Percentiles rank a stretch among this genome's conserved stretches.
Evolutionary conservation across 1,284 basidiomycete species (phyloP).

Genomic region (Pisolithus thermaeus): DNA sequence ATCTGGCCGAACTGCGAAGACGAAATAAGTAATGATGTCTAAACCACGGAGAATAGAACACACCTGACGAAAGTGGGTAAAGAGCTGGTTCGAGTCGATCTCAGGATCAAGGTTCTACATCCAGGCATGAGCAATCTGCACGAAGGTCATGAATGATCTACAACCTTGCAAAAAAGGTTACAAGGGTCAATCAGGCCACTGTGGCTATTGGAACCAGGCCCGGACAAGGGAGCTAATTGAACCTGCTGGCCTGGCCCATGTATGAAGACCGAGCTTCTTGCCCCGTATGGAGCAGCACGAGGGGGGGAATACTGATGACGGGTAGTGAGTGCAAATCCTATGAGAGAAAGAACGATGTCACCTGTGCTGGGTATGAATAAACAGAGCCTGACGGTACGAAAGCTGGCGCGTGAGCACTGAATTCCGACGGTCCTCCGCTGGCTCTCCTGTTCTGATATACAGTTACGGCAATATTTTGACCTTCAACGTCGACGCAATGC

Average conservation of each 20-base stretch:
- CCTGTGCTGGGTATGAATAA: constrained; percentile 49
- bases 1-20: constrained; percentile 70
- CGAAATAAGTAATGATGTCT: constrained; percentile 10
- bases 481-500: constrained; percentile 76
- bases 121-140: constrained; percentile 7
- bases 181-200: constrained; percentile 88
- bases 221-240: constrained; percentile 66
- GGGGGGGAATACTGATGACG: constrained; percentile 57
- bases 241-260: constrained; percentile 90
- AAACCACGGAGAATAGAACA: constrained; percentile 18
- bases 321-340: background rate
- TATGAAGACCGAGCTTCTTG: constrained; percentile 46
- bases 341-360: constrained; percentile 20
- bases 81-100: constrained; percentile 79
- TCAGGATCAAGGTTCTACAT: constrained; percentile 76
- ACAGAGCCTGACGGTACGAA: constrained; percentile 66
- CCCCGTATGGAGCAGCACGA: constrained; percentile 35
- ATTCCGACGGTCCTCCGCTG: constrained; percentile 50
- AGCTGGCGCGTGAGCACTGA: constrained; percentile 64
- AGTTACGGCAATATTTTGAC: constrained; percentile 75
- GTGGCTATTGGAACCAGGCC: constrained; percentile 72
- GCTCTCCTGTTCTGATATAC: constrained; percentile 63
- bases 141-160: constrained; percentile 1
- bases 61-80: constrained; percentile 75
- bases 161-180: constrained; percentile 84